A percentile compares a stretch with the other conserved stretches of the same genome.
phyloP scores from a whole-genome alignment of 805 yeast genomes.

The Starmerella vaccinii region DNA sequence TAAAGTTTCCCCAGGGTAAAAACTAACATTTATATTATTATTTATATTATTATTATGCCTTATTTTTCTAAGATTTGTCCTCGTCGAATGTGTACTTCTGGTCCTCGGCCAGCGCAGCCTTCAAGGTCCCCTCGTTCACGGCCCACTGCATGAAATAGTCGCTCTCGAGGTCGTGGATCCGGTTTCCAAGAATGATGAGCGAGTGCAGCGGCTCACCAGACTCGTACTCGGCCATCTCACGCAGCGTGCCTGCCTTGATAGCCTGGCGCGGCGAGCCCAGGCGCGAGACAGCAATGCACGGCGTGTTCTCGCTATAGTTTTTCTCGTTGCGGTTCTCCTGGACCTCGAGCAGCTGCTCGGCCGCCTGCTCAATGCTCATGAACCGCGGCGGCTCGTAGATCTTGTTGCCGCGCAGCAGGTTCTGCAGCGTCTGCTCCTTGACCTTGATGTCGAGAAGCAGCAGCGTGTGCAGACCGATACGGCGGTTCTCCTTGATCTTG shows the following conservation, averaged over 20 bases:
- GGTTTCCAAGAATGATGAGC: constrained; percentile 80
- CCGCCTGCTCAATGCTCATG: constrained; percentile 86
- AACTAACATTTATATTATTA: background rate
- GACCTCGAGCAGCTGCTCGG: constrained; percentile 74
- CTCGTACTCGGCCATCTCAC: constrained; percentile 69
- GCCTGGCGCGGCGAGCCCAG: constrained; percentile 76
- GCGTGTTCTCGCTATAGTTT: constrained; percentile 78
- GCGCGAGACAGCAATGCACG: constrained; percentile 88
- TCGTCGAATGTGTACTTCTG: constrained; percentile 11
- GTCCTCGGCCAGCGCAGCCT: constrained; percentile 38
- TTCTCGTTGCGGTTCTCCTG: constrained; percentile 66
- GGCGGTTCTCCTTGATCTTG: constrained; percentile 79
- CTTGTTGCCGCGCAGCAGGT: constrained; percentile 82
- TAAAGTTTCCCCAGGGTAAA: too few relatives aligned
- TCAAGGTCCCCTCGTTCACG: constrained; percentile 46
- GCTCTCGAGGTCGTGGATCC: constrained; percentile 80
- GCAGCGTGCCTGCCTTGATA: constrained; percentile 75
- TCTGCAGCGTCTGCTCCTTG: constrained; percentile 90
- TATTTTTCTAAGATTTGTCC: too few relatives aligned
- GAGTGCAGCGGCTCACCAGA: constrained; percentile 94
- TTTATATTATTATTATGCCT: background rate
- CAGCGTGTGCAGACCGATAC: constrained; percentile 82
- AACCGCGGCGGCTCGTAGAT: constrained; percentile 96
- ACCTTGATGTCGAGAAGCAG: constrained; percentile 86
- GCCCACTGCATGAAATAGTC: constrained; percentile 75